Percentiles rank a stretch among this genome's conserved stretches.
These are phyloP conservation scores for Trichosanthes cucumerina DNA, from an alignment of 306 rosid genomes.

Conservation along the genomic window DNA sequence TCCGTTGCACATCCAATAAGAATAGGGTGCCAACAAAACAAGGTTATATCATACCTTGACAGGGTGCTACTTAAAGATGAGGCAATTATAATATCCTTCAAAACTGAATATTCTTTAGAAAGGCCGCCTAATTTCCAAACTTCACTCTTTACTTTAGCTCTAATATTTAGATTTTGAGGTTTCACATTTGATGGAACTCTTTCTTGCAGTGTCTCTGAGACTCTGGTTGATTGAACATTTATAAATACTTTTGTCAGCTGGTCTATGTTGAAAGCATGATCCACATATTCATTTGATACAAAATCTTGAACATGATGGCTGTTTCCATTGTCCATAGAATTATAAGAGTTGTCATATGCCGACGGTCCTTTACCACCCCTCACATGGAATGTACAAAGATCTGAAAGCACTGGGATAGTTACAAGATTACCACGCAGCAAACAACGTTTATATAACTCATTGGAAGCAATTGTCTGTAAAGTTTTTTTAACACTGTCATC, in stretches of 20 bases:
- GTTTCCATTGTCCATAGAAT: constrained; percentile 21
- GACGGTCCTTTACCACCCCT: constrained; percentile 32
- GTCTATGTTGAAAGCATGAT: constrained; percentile 39
- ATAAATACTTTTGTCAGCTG: constrained; percentile 45
- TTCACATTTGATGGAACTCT: constrained; percentile 23
- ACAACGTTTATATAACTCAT: constrained; percentile 46
- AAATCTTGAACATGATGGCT: constrained; percentile 21
- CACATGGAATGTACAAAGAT: constrained; percentile 43
- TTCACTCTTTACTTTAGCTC: constrained; percentile 16
- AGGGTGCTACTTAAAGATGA: constrained; percentile 38
- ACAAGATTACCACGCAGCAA: constrained; percentile 67
- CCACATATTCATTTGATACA: constrained; percentile 17
- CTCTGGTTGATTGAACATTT: constrained; percentile 35
- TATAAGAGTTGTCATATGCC: constrained; percentile 16
- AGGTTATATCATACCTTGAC: constrained; percentile 44
- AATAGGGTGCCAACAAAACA: not conserved
- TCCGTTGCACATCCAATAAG: not conserved
- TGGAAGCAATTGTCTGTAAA: constrained; percentile 37
- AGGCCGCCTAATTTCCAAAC: constrained; percentile 63
- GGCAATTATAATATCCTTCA: constrained; percentile 54
- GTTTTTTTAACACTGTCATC: constrained; percentile 42
- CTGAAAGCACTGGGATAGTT: constrained; percentile 45
- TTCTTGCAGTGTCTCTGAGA: constrained; percentile 27
- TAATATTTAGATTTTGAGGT: constrained; percentile 20
- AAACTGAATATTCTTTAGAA: constrained; percentile 55